Conservation (phyloP, 768 basidiomycete species). For the Leccinellum rugosiceps region DNA sequence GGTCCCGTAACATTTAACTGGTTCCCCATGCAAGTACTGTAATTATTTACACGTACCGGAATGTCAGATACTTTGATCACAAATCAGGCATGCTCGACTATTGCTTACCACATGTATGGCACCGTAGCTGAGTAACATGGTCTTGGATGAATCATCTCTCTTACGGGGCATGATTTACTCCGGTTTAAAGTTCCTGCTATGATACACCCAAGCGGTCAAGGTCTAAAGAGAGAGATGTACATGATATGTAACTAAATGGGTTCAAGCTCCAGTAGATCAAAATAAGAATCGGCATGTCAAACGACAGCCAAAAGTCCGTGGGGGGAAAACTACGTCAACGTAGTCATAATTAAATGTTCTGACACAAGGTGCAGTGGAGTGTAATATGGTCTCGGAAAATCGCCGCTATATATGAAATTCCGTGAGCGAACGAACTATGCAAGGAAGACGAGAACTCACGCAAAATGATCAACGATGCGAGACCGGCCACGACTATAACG, state of each 20-base stretch:
- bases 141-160: background rate
- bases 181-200: constrained; percentile 22
- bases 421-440: constrained; percentile 6
- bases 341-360: constrained; percentile 63
- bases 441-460: constrained; percentile 50
- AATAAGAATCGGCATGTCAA: constrained; percentile 7
- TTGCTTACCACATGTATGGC: background rate
- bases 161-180: background rate
- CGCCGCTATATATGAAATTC: constrained; percentile 47
- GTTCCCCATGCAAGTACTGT: background rate
- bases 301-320: constrained; percentile 6
- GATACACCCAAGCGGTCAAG: constrained; percentile 27
- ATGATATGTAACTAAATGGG: constrained; percentile 18
- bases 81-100: background rate
- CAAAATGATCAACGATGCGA: constrained; percentile 79
- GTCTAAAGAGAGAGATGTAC: constrained; percentile 23
- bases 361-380: constrained; percentile 79
- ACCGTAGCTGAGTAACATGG: background rate
- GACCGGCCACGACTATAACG: constrained; percentile 64
- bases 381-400: constrained; percentile 80
- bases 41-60: background rate
- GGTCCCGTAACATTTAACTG: constrained; percentile 35
- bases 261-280: constrained; percentile 20
- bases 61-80: background rate
- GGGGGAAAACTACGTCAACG: constrained; percentile 6